phyloP scores from a whole-genome alignment of 257 asterid genomes.

The Euphrasia confusa region DNA sequence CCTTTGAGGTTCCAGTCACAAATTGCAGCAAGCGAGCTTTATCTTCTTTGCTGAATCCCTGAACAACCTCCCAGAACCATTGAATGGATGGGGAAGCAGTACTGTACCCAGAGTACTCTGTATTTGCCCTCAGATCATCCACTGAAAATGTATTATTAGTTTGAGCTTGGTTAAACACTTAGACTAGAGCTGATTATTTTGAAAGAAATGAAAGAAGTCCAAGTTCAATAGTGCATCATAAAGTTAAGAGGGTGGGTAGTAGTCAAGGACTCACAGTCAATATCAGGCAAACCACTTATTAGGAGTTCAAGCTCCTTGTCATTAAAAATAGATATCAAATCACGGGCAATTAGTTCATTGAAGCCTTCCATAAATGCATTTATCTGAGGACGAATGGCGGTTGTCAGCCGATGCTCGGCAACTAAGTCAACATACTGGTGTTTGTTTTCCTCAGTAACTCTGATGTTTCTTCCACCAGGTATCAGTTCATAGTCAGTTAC shows the following conservation, averaged over 20 bases:
- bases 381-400: conserved; percentile 97
- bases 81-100: conserved; percentile 84
- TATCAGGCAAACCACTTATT: conserved; percentile 91
- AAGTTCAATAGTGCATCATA: not conserved
- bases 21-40: conserved; percentile 90
- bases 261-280: conserved; percentile 60
- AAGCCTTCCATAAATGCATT: conserved; percentile 90
- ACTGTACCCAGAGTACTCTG: conserved; percentile 85
- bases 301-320: conserved; percentile 92
- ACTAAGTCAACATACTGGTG: conserved; percentile 93
- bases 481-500: conserved; percentile 89
- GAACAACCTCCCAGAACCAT: conserved; percentile 98
- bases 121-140: conserved; percentile 92
- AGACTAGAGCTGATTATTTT: conserved; percentile 5
- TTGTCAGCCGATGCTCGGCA: conserved; percentile 89
- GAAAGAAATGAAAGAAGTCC: not conserved
- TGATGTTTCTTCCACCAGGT: conserved; percentile 82
- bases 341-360: conserved; percentile 64
- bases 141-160: conserved; percentile 37
- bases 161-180: conserved; percentile 8
- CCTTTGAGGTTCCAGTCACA: conserved; percentile 98
- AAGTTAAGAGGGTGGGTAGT: not conserved
- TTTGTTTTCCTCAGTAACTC: conserved; percentile 93
- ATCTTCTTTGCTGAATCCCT: conserved; percentile 89
- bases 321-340: conserved; percentile 72